Base-by-base conservation (phyloP, 225 moss, liverwort and hornwort species). In the Marchantia polymorpha region DNA sequence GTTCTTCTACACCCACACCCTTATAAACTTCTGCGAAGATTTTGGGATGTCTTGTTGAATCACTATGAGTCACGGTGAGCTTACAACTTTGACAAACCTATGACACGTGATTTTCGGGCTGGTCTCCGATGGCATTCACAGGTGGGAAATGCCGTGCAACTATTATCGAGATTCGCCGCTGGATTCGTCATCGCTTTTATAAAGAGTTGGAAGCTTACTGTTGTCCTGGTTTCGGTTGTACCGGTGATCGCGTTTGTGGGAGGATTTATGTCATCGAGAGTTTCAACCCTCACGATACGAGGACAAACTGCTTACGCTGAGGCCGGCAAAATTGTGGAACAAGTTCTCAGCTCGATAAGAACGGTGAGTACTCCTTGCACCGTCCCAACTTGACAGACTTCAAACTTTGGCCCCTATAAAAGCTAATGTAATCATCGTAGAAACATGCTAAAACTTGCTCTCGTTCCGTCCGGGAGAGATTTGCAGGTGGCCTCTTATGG, bases 331-430 rank as follows among this genome's bases (percentile, higher is more conserved):
- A 80, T 89, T 53, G 94, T 91, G 75, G 92, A 91, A 65, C 94
- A 94, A 89, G 92, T 87, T 12, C 83, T 94, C 26, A 82, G 92
- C 82, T 84, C 89, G 2, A 89, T 94, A 23, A 83, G 94, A 80
- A 94, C 94, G 77, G 94, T 94, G 77, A 83, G 91, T 59, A 17
- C 17, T 25, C 2, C 25, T 23, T 64, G 64, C 22, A 64, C 25
- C 7, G 14, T 66, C 15, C 30, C 10, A 30, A 29, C 7, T 8
- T 25, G 58, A 58, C 58, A 58, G 15, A 58, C 0, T 58, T 5
- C 17, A 14, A 58, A 20, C 16, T 58, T 16, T 10, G 1, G 58
- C 58, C 19, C 17, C 17, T 14, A 58, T 16, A 17, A 15, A 15
- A 39, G 16, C 10, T 58, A 17, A 58, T 58, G 58, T 10, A 58